Percentiles rank a stretch among this genome's conserved stretches.
Evolutionary conservation across 164 flowering plant species (phyloP).

Genomic region (Houttuynia cordata): DNA sequence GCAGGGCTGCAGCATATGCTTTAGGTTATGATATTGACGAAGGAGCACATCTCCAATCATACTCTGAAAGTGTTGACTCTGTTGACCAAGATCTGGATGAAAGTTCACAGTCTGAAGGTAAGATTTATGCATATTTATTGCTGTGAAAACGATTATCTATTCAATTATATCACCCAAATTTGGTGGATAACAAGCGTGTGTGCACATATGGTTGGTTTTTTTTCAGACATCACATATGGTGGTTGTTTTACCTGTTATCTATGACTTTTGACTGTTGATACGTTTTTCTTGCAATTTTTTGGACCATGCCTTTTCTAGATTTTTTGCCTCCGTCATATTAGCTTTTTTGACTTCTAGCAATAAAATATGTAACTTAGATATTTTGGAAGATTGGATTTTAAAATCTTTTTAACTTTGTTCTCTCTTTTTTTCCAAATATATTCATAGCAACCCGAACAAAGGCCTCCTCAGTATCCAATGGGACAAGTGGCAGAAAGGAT

Average conservation of each 20-base stretch:
- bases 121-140: not conserved
- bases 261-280: too few species aligned
- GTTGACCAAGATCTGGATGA: constrained; percentile 51
- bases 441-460: constrained; percentile 35
- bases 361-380: too few species aligned
- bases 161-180: not conserved
- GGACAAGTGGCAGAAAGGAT: constrained; percentile 43
- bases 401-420: not conserved
- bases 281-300: too few species aligned
- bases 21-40: constrained; percentile 94
- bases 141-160: not conserved
- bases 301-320: too few species aligned
- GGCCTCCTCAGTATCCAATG: constrained; percentile 52
- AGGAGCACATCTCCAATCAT: constrained; percentile 53
- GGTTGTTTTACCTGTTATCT: too few species aligned
- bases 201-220: too few species aligned
- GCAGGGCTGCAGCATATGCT: constrained; percentile 95
- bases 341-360: too few species aligned
- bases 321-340: too few species aligned
- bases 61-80: constrained; percentile 46
- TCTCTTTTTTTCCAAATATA: too few species aligned
- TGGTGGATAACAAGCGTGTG: too few species aligned
- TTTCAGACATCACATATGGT: too few species aligned
- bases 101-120: constrained; percentile 66
- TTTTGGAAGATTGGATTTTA: not conserved